Percentiles rank a stretch among this genome's conserved stretches.
Conservation (phyloP, 495 filamentous ascomycete species). For the Aspergillus bertholletiae region DNA sequence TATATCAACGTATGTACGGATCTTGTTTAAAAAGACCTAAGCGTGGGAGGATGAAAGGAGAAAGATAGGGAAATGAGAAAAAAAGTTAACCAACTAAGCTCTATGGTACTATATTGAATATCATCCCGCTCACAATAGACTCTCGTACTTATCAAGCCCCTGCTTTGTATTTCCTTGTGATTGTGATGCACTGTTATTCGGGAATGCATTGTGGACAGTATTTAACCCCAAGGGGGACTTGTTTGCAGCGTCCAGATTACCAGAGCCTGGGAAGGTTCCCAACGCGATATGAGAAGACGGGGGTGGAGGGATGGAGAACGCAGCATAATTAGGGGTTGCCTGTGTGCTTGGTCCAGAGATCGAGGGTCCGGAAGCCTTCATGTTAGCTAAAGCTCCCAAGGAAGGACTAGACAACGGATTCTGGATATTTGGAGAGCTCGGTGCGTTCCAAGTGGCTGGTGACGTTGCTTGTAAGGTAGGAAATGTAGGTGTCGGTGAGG, state of each 20-base stretch:
- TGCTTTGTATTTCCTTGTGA: constrained; percentile 36
- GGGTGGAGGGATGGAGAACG: constrained; percentile 47
- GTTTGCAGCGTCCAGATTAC: constrained; percentile 14
- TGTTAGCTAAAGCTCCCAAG: constrained; percentile 24
- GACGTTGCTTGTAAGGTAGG: constrained; percentile 32
- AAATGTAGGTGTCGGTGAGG: constrained; percentile 26
- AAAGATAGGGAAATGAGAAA: constrained; percentile 7
- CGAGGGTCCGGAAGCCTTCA: constrained; percentile 19
- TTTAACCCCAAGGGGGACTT: constrained; percentile 19
- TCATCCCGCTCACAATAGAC: constrained; percentile 54
- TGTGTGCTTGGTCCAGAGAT: constrained; percentile 21
- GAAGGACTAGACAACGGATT: constrained; percentile 17
- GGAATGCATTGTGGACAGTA: constrained; percentile 16
- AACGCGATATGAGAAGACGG: constrained; percentile 20
- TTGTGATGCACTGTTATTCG: constrained; percentile 20
- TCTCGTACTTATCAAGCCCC: constrained; percentile 79
- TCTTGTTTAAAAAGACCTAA: too few relatives aligned
- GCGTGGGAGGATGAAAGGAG: background rate
- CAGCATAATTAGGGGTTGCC: constrained; percentile 33
- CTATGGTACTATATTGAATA: background rate
- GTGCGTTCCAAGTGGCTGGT: constrained; percentile 24
- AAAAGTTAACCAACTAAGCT: background rate
- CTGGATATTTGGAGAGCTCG: constrained; percentile 8
- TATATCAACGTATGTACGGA: too few relatives aligned
- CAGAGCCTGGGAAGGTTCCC: constrained; percentile 5